These are phyloP conservation scores for Saccharata proteae DNA, from an alignment of 2,329 filamentous ascomycete species.

Conservation along the genomic window DNA sequence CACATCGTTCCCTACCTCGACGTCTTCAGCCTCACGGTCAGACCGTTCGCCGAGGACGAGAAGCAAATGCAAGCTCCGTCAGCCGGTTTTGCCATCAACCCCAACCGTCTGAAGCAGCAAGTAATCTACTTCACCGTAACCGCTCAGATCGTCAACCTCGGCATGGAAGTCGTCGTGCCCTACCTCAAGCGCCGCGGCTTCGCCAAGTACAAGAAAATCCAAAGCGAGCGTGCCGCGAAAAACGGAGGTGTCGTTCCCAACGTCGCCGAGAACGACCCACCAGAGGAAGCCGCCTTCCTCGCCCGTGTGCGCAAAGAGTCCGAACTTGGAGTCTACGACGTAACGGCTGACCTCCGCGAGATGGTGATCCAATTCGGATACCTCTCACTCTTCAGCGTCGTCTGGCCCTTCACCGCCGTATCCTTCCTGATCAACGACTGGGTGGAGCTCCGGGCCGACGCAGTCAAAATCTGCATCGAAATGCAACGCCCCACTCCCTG, in stretches of 20 bases:
- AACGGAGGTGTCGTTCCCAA: slow-evolving; percentile 41
- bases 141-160: slow-evolving; percentile 79
- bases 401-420: slow-evolving; percentile 86
- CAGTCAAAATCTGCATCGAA: slow-evolving; percentile 83
- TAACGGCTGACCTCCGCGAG: slow-evolving; percentile 80
- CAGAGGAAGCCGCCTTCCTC: slow-evolving; percentile 72
- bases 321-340: slow-evolving; percentile 73
- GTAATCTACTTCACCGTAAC: slow-evolving; percentile 96
- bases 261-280: slow-evolving; percentile 47
- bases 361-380: slow-evolving; percentile 90
- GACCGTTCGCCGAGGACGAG: slow-evolving; percentile 62
- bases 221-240: slow-evolving; percentile 45
- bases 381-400: slow-evolving; percentile 77
- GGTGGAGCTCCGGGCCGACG: slow-evolving; percentile 86
- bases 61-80: slow-evolving; percentile 45
- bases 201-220: slow-evolving; percentile 66
- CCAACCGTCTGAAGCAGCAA: slow-evolving; percentile 71
- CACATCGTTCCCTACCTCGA: slow-evolving; percentile 77
- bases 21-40: slow-evolving; percentile 63
- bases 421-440: slow-evolving; percentile 93
- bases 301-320: slow-evolving; percentile 71
- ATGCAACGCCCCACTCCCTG: slow-evolving; percentile 82
- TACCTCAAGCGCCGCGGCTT: slow-evolving; percentile 69
- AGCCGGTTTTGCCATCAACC: slow-evolving; percentile 67
- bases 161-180: slow-evolving; percentile 73